Evolutionary conservation across 768 basidiomycete species (phyloP).

Genomic region (Exidia glandulosa): DNA sequence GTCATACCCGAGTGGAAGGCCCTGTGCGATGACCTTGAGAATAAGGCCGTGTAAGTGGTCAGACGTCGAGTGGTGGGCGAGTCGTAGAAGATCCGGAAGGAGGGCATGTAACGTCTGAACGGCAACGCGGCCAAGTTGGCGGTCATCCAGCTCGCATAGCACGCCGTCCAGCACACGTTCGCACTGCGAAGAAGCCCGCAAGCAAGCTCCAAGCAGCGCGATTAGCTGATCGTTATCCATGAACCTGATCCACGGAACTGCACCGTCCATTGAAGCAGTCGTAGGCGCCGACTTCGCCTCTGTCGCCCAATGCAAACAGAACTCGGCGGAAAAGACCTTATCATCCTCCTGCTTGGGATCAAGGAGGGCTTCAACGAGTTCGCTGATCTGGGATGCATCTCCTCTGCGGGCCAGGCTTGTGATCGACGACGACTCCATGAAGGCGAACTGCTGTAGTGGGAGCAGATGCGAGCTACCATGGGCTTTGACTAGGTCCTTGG

Average conservation of each 20-base stretch:
- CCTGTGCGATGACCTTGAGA: neutral
- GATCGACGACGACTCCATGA: constrained; percentile 1
- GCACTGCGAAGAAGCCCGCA: neutral
- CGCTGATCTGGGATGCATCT: constrained; percentile 12
- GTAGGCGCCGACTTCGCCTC: neutral
- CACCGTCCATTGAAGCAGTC: neutral
- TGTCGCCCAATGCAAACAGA: constrained; percentile 34
- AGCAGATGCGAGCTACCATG: neutral
- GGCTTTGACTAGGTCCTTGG: too few relatives aligned
- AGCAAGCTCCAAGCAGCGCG: constrained; percentile 27
- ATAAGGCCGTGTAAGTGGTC: neutral
- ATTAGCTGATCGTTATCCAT: constrained; percentile 33
- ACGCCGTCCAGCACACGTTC: neutral
- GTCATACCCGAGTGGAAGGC: neutral
- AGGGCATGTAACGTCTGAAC: neutral
- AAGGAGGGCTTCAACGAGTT: constrained; percentile 30
- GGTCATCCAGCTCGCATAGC: neutral
- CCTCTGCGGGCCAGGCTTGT: neutral
- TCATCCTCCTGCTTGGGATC: constrained; percentile 27
- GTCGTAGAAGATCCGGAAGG: neutral
- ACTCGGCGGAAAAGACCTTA: constrained; percentile 26
- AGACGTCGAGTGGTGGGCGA: neutral
- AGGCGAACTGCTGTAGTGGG: constrained; percentile 2
- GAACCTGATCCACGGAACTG: constrained; percentile 45
- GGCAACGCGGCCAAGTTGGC: neutral